Evolutionary conservation across 2,329 filamentous ascomycete species (phyloP), one percentile per base, ranked within the genome.

Genomic region (Fusarium sp.): DNA sequence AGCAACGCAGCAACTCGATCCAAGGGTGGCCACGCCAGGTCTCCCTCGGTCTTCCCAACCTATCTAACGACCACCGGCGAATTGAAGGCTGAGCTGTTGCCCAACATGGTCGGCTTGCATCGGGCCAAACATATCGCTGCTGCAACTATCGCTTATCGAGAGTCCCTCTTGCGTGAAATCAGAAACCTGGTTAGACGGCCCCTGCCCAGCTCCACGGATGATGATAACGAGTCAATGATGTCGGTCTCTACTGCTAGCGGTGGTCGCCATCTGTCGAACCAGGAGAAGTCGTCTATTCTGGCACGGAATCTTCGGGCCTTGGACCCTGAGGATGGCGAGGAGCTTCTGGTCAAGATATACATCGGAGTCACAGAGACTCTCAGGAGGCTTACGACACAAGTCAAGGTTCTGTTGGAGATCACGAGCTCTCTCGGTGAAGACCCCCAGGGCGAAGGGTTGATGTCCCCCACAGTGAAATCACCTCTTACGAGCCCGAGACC

Each of bases 391-490:
- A 93, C 93, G 20, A 94, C 93, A 1, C 95, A 98, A 77, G 92
- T 96, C 57, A 99, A 99, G 78, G 90, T 98, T 12, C 81, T 99
- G n/a, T 85, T 99, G 12, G 96, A 99, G 78, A 92, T 97, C 21
- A 96, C 94, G 2, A 97, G 94, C 77, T 91, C 89, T 15, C 85
- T 92, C 52, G 84, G 86, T 16, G 81, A 85, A 23, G 75, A 75
- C 39, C 74, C 75, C 59, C 70, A 62, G 68, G 79, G 70, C 3
- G 80, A 81, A 15, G 82, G 81, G 8, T 60, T 84, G 37, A 83
- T 80, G 60, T 86, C 85, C 10, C 84, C 85, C 3, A 80, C 82
- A 3, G 60, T 84, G 12, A 81, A 82, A 68, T 88, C 86, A 6
- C 86, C 86, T 1, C 78, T 87, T 4, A 80, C 84, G 39, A 89